Base-by-base conservation (phyloP, 2,329 filamentous ascomycete species). In the Fusarium foetens region DNA sequence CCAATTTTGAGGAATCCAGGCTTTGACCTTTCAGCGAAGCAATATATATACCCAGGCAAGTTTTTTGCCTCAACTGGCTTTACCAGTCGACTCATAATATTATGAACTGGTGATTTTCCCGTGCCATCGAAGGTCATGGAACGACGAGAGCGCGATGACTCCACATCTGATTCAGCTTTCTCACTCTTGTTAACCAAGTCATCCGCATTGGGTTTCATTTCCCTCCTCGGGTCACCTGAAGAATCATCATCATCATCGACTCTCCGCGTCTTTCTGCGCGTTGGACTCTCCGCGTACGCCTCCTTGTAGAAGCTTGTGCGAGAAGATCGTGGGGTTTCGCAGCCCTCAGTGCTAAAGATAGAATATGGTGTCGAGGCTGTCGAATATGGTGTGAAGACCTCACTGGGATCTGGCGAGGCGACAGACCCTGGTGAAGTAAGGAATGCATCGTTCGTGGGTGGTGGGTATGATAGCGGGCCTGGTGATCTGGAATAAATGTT, bases 1-100 rank as follows among this genome's bases (percentile, higher is more conserved):
- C 69, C 64, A 9, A 72, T 72, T 16, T 72, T 72, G 13, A 70
- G 66, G 38, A 52, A 49, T 6, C 55, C 65, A 25, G 42, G 59
- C 21, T 14, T 14, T 8, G 65, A 55, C 21, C 29, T 36, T 7
- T 62, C 65, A 13, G 42, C 45, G 6, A 70, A 72, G 35, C 69
- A 72, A 17, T 72, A 72, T 2, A 72, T 10, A 17, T n/a, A 53
- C 12, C 69, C 70, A 31, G 42, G 1, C 2, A 53, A 36, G 4
- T 14, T 6, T 9, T 1, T 19, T 3, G 2, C 2, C 2, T 1
- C 1, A 2, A 13, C 14, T 13, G n/a, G 4, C 5, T 21, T 14
- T 16, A 2, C 5, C 64, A 72, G 46, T 4, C 1, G 5, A 13
- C 43, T 2, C 25, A 52, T 25, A 9, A 72, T 42, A 1, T 17